Evolutionary conservation across 176 grass and related monocot species (phyloP).

Genomic region (Musa troglodytarum): DNA sequence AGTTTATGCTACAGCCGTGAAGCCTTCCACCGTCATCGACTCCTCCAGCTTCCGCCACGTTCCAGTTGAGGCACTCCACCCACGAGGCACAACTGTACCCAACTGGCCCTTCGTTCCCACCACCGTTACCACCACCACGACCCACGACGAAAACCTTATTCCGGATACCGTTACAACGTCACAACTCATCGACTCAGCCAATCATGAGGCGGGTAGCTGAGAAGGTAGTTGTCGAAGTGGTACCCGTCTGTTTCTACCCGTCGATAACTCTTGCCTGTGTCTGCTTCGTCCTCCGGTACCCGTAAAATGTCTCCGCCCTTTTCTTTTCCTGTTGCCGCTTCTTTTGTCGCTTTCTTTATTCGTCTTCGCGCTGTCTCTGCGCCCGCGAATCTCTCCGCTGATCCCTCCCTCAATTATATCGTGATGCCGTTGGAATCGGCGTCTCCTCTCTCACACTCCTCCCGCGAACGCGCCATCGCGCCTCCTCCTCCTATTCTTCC

Average conservation of each 20-base stretch:
- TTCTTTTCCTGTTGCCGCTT: not conserved
- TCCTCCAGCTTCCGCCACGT: no score
- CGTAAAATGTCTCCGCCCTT: not conserved
- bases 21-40: no score
- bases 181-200: not conserved
- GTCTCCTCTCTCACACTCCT: slow-evolving; percentile 16
- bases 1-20: no score
- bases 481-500: slow-evolving; percentile 7
- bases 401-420: slow-evolving; percentile 26
- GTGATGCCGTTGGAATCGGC: slow-evolving; percentile 42
- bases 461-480: slow-evolving; percentile 2
- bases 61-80: no score
- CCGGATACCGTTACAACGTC: not conserved
- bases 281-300: not conserved
- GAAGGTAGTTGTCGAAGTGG: no score
- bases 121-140: not conserved
- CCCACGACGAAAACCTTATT: no score
- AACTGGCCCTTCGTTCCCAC: not conserved
- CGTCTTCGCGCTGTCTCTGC: not conserved
- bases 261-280: not conserved
- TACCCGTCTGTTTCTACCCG: not conserved
- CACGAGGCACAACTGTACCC: not conserved
- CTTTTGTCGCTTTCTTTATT: slow-evolving; percentile 4
- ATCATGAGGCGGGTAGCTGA: no score
- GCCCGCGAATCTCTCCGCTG: slow-evolving; percentile 13